Base-by-base conservation (phyloP, 331 rosid genomes). In the Malus hybrid region DNA sequence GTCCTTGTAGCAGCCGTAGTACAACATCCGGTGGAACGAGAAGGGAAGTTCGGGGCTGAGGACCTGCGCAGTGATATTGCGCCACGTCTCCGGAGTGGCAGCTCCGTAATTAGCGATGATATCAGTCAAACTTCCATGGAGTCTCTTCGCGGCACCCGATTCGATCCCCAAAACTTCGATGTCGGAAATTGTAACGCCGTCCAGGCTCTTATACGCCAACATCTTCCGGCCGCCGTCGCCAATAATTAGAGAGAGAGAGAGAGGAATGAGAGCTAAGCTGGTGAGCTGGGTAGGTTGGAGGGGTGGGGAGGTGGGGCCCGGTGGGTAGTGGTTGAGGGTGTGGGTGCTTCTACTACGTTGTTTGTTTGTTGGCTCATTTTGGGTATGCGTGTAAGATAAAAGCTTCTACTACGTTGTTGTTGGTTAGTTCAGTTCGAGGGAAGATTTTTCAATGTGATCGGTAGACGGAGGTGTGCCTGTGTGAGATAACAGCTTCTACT, bases 21-120 rank as follows among this genome's bases (percentile, higher is more conserved):
- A 94, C 75, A 94, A 4, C 93, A 90, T 85, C 84, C 83, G 99
- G 84, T 94, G 99, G 67, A 92, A 76, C 39, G 93, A 84, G 85
- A 94, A 94, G 22, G 99, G 96, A 1, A 86, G 90, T 34, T 90
- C 80, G 6, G 99, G 96, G 28, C 14, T 75, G 73, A 94, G 99
- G 27, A 94, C 3, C 19, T 36, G 82, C 69, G 15, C 78, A 50
- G 83, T 80, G 87, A 94, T 87, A 46, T n/a, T 68, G 69, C 77
- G 88, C 99, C 99, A 94, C 78, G 92, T 86, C 73, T 90, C 88
- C 0, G 96, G 85, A 52, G 96, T 39, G 52, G 60, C 86, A 22
- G 71, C 62, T 42, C 95, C 95, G 67, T 87, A 77, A 64, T 12
- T 46, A 29, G 65, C 72, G 67, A 88, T 36, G 57, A 89, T 83